Base-by-base conservation (phyloP, 176 grass and related monocot species). In the Bothriochloa decipiens region DNA sequence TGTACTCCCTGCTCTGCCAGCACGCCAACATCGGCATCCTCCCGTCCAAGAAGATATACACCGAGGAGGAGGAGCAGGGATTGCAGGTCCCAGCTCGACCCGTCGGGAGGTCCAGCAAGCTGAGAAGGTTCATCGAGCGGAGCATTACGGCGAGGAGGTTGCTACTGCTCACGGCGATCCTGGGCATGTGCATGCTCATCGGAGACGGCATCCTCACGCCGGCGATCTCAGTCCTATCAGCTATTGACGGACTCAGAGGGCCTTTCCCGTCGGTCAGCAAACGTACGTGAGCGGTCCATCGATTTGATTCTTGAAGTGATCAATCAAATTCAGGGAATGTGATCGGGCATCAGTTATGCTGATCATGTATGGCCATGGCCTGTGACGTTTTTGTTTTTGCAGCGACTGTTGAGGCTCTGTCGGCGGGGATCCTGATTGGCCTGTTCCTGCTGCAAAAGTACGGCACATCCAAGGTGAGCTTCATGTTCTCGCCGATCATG, bases 401-500 rank as follows among this genome's bases (percentile, higher is more conserved):
- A 61, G 57, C 57, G 71, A 75, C 37, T 12, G 90, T 92, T 16
- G 84, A 91, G 90, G 74, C 55, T 12, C 78, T 94, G 37, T 97
- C 95, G 69, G 95, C 92, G 5, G 41, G 28, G 22, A 84, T 92
- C 76, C 86, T 97, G 74, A 87, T 92, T 80, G 86, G 57, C n/a
- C 33, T 97, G 76, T 97, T 97, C 84, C 68, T 92, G 18, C 42
- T 92, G 72, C 95, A 97, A 91, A 97, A 90, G 6, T 92, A 80
- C 81, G 94, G 92, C 33, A 97, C 94, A 32, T 90, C 86, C 17
- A 88, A 76, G 82, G 94, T 97, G 68, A 94, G 92, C 70, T 94
- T 97, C 64, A 50, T 94, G 79, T 97, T 97, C 85, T 94, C 92
- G 49, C 95, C 92, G 40, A 92, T 94, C 84, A 94, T 97, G 92